Evolutionary conservation across 768 basidiomycete species (phyloP), one percentile per base, ranked within the genome.

Genomic region (Strobilomyces confusus): DNA sequence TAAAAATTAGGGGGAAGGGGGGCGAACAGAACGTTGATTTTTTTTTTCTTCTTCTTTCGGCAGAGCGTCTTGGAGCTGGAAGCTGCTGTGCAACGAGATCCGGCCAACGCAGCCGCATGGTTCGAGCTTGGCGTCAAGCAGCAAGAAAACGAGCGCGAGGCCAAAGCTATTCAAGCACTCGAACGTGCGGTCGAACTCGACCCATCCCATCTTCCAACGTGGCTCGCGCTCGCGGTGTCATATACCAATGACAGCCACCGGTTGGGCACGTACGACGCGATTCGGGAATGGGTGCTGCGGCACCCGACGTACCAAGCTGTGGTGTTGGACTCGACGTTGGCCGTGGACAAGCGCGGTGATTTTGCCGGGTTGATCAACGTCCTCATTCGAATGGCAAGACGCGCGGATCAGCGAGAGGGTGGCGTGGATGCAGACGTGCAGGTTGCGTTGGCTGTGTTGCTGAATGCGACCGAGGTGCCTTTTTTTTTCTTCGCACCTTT

Each of bases 81-180:
- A 73, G 95, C 95, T 8, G 79, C 79, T 23, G 93, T 95, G 14
- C 91, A 95, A 64, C 80, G 78, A 37, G 80, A 93, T 61, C 83
- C 86, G 56, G 72, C 67, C 9, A 80, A 89, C 60, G 83, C 89
- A 5, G 59, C 71, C 33, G 87, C 86, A 9, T 99, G 97, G 97
- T 95, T 81, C 65, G 82, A 88, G 59, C 84, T 98, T 46, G 97
- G 97, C 23, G 86, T 99, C 45, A 94, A 91, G 70, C 97, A 98
- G 65, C 97, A 99, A 69, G 95, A 97, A 71, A 97, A 95, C 67
- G 97, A 99, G 69, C 84, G 95, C 15, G 97, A 99, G 72, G 78
- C 80, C 9, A 86, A 92, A 61, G 97, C 97, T 5, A 80, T 98
- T 38, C 79, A 84, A 50, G 97, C 97, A 2, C 79, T 99, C 19